Evolutionary conservation across 2,329 filamentous ascomycete genomes (phyloP).

Genomic region (Trichoderma breve): DNA sequence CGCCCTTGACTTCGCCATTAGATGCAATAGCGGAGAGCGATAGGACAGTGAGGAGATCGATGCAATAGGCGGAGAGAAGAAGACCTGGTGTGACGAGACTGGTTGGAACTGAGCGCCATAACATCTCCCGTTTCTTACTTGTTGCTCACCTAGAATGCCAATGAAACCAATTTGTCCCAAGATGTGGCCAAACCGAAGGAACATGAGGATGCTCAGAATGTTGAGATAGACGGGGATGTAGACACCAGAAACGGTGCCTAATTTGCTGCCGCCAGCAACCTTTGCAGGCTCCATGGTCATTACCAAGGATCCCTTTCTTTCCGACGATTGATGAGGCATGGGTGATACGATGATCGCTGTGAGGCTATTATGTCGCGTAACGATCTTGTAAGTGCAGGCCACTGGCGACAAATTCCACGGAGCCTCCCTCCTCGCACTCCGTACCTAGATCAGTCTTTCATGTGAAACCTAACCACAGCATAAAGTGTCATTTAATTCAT

Average conservation of each 20-base stretch:
- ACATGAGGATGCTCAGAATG: constrained; percentile 89
- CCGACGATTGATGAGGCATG: constrained; percentile 22
- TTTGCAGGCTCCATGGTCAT: constrained; percentile 38
- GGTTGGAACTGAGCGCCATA: neutral
- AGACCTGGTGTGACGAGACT: constrained; percentile 51
- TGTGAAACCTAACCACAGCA: neutral
- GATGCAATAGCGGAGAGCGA: constrained; percentile 87
- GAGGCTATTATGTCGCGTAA: neutral
- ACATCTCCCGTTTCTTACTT: neutral
- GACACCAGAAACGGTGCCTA: constrained; percentile 74
- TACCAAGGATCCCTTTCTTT: constrained; percentile 18
- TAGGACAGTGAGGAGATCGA: constrained; percentile 81
- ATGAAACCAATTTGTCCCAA: constrained; percentile 76
- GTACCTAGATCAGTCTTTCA: neutral
- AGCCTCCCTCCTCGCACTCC: neutral
- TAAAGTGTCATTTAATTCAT: neutral
- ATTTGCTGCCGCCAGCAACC: constrained; percentile 50
- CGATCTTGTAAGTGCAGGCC: neutral
- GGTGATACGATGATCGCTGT: neutral
- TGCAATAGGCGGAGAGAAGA: constrained; percentile 71
- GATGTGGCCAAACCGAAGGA: constrained; percentile 82
- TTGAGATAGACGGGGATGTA: constrained; percentile 89
- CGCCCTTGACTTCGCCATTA: constrained; percentile 84
- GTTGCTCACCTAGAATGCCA: constrained; percentile 69
- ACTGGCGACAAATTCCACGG: neutral